These are phyloP conservation scores for Tolypocladium ophioglossoides DNA, from an alignment of 2,329 filamentous ascomycete species.

Conservation along the genomic window DNA sequence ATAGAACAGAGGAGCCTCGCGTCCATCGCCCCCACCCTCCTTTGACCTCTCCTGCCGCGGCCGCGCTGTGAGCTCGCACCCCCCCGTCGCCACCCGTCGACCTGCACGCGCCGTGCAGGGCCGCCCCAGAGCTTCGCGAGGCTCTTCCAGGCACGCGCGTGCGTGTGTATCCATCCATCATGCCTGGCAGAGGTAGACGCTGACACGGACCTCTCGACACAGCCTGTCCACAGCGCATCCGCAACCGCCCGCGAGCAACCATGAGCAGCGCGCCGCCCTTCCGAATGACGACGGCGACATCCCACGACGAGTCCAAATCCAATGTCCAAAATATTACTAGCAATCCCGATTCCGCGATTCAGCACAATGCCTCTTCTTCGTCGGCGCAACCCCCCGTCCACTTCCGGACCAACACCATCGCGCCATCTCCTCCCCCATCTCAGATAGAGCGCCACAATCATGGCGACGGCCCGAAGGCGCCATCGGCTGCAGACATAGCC, in stretches of 20 bases:
- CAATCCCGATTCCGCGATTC: background rate
- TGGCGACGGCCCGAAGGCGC: slow-evolving; percentile 4
- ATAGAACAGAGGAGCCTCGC: slow-evolving; percentile 18
- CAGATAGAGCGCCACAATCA: background rate
- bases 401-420: slow-evolving; percentile 17
- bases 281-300: slow-evolving; percentile 15
- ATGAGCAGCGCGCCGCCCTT: slow-evolving; percentile 19
- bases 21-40: slow-evolving; percentile 1
- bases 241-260: slow-evolving; percentile 11
- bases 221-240: background rate
- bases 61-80: background rate
- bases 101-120: background rate
- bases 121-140: background rate
- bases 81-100: slow-evolving; percentile 3
- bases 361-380: slow-evolving; percentile 5
- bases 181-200: background rate
- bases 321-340: background rate
- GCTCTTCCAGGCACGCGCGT: background rate
- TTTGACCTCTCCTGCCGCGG: slow-evolving; percentile 8
- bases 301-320: slow-evolving; percentile 8
- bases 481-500: background rate
- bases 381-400: slow-evolving; percentile 10
- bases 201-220: background rate
- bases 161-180: background rate
- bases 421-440: slow-evolving; percentile 22